Base-by-base conservation (phyloP, 345 rosid genomes). In the Arabidopsis thaliana region DNA sequence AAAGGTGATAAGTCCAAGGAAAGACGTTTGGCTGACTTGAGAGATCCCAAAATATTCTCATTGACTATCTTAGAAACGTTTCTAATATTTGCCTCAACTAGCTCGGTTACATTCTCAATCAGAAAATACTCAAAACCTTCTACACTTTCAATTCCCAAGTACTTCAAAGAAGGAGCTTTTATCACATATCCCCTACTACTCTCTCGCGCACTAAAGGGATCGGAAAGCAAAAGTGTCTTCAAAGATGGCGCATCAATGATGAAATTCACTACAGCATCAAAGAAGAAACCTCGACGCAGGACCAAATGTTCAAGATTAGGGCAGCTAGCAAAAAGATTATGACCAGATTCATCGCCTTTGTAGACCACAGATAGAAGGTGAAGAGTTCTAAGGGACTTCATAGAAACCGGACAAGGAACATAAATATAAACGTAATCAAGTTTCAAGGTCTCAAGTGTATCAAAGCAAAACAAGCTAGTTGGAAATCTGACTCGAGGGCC, bases 361-460 rank as follows among this genome's bases (percentile, higher is more conserved):
- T 24, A 57, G 0, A 1, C 8, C 14, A 69, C 45, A 7, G 0
- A 2, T 3, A 3, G 3, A 44, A 69, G 55, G 55, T 69, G 40
- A 33, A 69, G 33, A 11, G 65, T 57, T 69, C 8, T 69, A 8
- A 69, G 73, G 1, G 63, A 69, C 63, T 69, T 53, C 41, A 69
- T n/a, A 30, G 14, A 42, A 41, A 42, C 41, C 7, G 10, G 20
- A 40, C 8, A 6, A 57, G 34, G 44, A 45, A 45, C 7, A 30
- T 69, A 65, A 0, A 69, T 7, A 33, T 30, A 7, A 45, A 45
- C 22, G 20, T 14, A n/a, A 45, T 45, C 2, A 22, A 57, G 74
- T 57, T 56, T 69, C 56, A 69, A 57, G 20, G 44, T 44, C 65
- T 69, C 64, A 23, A 69, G 64, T 28, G 52, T 68, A 5, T 69